Evolutionary conservation across 2,329 filamentous ascomycete genomes (phyloP).

Genomic region (Penicillium sp.): DNA sequence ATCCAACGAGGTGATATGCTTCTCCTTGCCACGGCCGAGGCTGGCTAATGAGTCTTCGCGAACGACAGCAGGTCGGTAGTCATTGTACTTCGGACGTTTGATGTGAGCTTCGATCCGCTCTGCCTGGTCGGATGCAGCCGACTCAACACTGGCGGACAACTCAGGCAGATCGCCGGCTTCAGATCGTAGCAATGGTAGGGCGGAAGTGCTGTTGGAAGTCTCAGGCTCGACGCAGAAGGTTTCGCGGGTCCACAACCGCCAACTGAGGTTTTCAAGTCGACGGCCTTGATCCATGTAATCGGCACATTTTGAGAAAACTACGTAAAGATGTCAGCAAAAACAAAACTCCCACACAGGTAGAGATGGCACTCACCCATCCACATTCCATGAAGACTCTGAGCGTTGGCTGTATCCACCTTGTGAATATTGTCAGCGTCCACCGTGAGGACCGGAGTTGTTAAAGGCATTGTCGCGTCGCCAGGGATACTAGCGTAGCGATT

Average conservation of each 20-base stretch:
- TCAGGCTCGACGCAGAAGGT: constrained; percentile 78
- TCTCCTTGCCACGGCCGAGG: constrained; percentile 69
- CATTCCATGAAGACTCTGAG: constrained; percentile 92
- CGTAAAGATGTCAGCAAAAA: neutral
- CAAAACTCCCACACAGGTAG: neutral
- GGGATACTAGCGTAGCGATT: constrained; percentile 17
- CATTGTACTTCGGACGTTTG: constrained; percentile 57
- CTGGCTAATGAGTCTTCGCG: constrained; percentile 54
- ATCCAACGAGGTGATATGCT: constrained; percentile 88
- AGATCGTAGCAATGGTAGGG: constrained; percentile 47
- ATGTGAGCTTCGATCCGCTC: constrained; percentile 54
- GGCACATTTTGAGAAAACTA: constrained; percentile 91
- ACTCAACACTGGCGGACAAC: constrained; percentile 74
- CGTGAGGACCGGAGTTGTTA: constrained; percentile 81
- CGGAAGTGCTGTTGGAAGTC: constrained; percentile 50
- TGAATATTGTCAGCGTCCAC: constrained; percentile 90
- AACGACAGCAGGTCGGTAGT: constrained; percentile 56
- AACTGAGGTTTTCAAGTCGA: constrained; percentile 89
- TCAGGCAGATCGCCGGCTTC: constrained; percentile 59
- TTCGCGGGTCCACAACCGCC: constrained; percentile 92
- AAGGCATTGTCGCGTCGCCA: constrained; percentile 63
- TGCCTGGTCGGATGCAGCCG: constrained; percentile 62
- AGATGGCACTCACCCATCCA: constrained; percentile 74
- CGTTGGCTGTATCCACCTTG: constrained; percentile 89
- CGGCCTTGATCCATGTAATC: constrained; percentile 91